Conservation (phyloP, 768 basidiomycete species). For the Lepiota venenata region DNA sequence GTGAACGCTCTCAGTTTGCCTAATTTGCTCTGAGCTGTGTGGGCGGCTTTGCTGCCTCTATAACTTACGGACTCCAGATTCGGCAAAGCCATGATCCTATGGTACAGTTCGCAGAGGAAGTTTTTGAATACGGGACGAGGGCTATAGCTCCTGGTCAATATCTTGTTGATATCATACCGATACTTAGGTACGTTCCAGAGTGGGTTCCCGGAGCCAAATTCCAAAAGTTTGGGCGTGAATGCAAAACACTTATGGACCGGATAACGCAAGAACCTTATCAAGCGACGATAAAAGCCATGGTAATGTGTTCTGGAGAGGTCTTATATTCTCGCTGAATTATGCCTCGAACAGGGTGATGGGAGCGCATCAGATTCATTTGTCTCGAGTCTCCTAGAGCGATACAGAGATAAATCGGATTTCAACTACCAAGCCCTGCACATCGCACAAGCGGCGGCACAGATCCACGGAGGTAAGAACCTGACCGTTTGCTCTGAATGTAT, state of each 20-base stretch:
- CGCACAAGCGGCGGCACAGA: background rate
- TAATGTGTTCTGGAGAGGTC: background rate
- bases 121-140: background rate
- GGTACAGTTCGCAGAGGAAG: background rate
- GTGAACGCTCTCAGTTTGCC: background rate
- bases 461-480: background rate
- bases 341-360: background rate
- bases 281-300: background rate
- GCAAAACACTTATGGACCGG: background rate
- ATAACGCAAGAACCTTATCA: conserved; percentile 22
- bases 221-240: background rate
- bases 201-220: conserved; percentile 6
- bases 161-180: conserved; percentile 3
- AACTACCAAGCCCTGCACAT: background rate
- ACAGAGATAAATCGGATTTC: background rate
- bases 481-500: background rate
- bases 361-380: background rate
- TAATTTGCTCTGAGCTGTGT: background rate
- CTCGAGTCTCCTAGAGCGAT: background rate
- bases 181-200: background rate
- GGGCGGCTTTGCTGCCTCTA: background rate
- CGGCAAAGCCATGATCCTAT: background rate
- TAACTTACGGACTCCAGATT: background rate
- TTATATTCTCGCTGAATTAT: background rate
- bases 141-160: background rate